A percentile compares a stretch with the other conserved stretches of the same genome.
phyloP scores from a whole-genome alignment of 768 basidiomycete genomes.

The Mycena crocata region DNA sequence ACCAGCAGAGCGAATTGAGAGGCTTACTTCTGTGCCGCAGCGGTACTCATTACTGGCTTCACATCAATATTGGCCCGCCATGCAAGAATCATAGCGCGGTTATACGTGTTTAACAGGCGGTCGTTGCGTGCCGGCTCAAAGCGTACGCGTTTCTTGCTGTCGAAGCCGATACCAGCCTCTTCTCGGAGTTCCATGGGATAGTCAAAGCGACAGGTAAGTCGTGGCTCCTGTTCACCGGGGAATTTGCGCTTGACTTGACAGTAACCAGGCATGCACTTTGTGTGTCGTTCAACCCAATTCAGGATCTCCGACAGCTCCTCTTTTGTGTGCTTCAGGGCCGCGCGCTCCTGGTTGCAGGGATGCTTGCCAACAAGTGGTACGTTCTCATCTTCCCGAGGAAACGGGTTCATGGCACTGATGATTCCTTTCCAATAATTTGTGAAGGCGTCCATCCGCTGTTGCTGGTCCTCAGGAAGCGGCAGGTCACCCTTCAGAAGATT shows the following conservation, averaged over 20 bases:
- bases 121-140: conserved; percentile 34
- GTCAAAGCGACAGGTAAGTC: conserved; percentile 34
- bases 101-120: conserved; percentile 34
- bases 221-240: conserved; percentile 25
- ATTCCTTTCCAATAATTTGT: conserved; percentile 9
- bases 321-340: conserved; percentile 30
- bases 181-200: conserved; percentile 20
- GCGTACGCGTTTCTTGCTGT: conserved; percentile 24
- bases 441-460: conserved; percentile 26
- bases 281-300: conserved; percentile 38
- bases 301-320: conserved; percentile 37
- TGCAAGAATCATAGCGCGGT: conserved; percentile 33
- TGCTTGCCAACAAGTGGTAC: conserved; percentile 22
- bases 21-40: conserved; percentile 24
- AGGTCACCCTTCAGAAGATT: conserved; percentile 12
- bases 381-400: conserved; percentile 20
- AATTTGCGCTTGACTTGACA: conserved; percentile 38
- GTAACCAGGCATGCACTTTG: conserved; percentile 39
- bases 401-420: conserved; percentile 31
- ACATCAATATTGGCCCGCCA: conserved; percentile 41
- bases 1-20: too few relatives aligned
- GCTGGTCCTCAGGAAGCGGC: conserved; percentile 18
- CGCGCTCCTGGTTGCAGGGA: conserved; percentile 23
- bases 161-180: conserved; percentile 3
- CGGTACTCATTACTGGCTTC: conserved; percentile 33